These are phyloP conservation scores for Cytospora chrysosperma DNA, from an alignment of 2,329 filamentous ascomycete species.

Conservation along the genomic window DNA sequence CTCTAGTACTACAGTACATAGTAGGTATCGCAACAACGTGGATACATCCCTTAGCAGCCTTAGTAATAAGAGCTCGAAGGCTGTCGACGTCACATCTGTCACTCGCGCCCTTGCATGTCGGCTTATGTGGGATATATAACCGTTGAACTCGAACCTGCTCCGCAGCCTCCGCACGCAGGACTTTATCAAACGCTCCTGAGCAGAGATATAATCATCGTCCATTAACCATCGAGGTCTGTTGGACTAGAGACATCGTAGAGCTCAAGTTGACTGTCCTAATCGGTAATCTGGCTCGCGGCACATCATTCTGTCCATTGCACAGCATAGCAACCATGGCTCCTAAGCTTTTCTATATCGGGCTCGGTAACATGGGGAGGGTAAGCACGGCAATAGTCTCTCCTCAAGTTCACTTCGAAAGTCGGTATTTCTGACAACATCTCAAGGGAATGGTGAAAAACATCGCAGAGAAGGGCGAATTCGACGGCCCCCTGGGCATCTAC, in stretches of 20 bases:
- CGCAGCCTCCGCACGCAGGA: neutral
- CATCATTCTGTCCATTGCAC: neutral
- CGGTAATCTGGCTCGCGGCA: neutral
- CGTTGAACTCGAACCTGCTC: neutral
- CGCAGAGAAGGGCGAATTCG: slow-evolving; percentile 70
- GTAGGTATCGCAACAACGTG: neutral
- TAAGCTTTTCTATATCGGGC: slow-evolving; percentile 73
- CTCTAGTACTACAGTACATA: too few species aligned
- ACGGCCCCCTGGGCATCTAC: slow-evolving; percentile 71
- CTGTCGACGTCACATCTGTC: neutral
- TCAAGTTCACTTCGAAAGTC: neutral
- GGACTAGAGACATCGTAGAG: neutral
- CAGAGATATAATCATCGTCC: too few species aligned
- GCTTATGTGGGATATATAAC: neutral
- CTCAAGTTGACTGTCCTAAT: neutral
- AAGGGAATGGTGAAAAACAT: slow-evolving; percentile 85
- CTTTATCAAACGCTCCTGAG: too few species aligned
- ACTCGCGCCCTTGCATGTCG: neutral
- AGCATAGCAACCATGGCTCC: slow-evolving; percentile 47
- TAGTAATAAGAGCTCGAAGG: neutral
- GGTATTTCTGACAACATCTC: slow-evolving; percentile 14
- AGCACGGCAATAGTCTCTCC: slow-evolving; percentile 32
- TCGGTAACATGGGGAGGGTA: slow-evolving; percentile 86
- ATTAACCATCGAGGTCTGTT: too few species aligned
- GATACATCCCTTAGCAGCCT: neutral